phyloP scores from a whole-genome alignment of 2,329 filamentous ascomycete species.

The Penicillium sp. region DNA sequence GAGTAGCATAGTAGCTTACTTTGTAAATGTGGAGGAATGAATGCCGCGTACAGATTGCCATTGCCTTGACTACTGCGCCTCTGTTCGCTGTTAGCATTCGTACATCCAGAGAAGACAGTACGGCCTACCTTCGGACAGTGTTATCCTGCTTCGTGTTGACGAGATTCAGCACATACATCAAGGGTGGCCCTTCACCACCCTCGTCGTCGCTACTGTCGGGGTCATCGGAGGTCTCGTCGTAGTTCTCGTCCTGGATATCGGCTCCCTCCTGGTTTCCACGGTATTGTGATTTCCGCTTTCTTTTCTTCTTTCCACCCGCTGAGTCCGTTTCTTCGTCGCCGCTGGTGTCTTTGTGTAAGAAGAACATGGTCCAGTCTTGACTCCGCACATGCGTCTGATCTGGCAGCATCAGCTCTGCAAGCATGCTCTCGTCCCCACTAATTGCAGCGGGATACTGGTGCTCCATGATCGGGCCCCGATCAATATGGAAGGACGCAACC shows the following conservation, averaged over 20 bases:
- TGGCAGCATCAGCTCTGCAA: slow-evolving; percentile 96
- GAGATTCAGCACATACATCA: slow-evolving; percentile 95
- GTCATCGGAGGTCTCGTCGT: slow-evolving; percentile 42
- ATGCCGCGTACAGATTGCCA: slow-evolving; percentile 97
- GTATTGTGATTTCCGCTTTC: slow-evolving; percentile 46
- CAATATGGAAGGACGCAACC: slow-evolving; percentile 95
- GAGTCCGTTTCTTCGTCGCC: slow-evolving; percentile 73
- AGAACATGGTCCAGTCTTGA: slow-evolving; percentile 99
- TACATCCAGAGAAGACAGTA: not conserved
- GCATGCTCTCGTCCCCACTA: slow-evolving; percentile 95
- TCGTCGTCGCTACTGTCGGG: slow-evolving; percentile 59
- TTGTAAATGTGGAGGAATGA: slow-evolving; percentile 99
- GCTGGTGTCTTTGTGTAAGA: slow-evolving; percentile 90
- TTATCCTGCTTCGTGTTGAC: slow-evolving; percentile 98
- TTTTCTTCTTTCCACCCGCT: slow-evolving; percentile 46
- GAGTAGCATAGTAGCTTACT: slow-evolving; percentile 53
- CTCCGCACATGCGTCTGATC: slow-evolving; percentile 93
- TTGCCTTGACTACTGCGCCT: slow-evolving; percentile 93
- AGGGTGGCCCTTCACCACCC: slow-evolving; percentile 75
- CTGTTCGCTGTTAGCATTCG: slow-evolving; percentile 43
- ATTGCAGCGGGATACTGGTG: slow-evolving; percentile 95
- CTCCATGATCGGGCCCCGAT: slow-evolving; percentile 95
- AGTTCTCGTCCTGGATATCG: slow-evolving; percentile 50
- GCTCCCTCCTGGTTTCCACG: slow-evolving; percentile 47
- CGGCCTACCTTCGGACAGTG: slow-evolving; percentile 66